phyloP scores from a whole-genome alignment of 176 grass and related monocot genomes.

The Aegilops speltoides region DNA sequence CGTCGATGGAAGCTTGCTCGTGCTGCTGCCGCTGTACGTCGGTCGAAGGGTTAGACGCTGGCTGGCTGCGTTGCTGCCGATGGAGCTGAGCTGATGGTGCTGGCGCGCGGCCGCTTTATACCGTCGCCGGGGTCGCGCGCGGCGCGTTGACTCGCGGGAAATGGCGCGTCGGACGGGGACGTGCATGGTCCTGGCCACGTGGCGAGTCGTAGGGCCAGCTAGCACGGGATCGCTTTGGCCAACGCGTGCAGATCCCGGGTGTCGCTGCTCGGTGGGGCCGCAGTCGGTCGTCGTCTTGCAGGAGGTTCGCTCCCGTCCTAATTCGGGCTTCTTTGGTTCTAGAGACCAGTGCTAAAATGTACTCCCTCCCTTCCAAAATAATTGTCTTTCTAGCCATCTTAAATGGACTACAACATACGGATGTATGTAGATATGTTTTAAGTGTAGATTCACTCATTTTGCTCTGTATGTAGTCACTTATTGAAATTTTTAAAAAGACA shows the following conservation, averaged over 20 bases:
- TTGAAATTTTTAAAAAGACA: no score
- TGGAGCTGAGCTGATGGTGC: not conserved
- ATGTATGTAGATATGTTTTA: no score
- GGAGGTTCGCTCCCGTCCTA: not conserved
- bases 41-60: no score
- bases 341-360: no score
- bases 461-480: no score
- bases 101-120: constrained; percentile 24
- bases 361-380: no score
- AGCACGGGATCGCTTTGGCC: not conserved
- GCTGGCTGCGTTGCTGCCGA: not conserved
- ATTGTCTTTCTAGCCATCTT: no score
- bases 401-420: no score
- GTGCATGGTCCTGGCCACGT: constrained; percentile 32
- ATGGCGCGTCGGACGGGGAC: constrained; percentile 51
- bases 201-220: not conserved
- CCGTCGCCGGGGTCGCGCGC: not conserved
- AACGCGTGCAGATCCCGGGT: constrained; percentile 23
- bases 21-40: not conserved
- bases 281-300: not conserved
- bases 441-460: no score
- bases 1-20: not conserved
- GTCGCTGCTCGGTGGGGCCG: not conserved
- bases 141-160: constrained; percentile 32
- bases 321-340: not conserved